These are phyloP conservation scores for Penicillium crystallinum DNA, from an alignment of 495 filamentous ascomycete genomes.

Conservation along the genomic window DNA sequence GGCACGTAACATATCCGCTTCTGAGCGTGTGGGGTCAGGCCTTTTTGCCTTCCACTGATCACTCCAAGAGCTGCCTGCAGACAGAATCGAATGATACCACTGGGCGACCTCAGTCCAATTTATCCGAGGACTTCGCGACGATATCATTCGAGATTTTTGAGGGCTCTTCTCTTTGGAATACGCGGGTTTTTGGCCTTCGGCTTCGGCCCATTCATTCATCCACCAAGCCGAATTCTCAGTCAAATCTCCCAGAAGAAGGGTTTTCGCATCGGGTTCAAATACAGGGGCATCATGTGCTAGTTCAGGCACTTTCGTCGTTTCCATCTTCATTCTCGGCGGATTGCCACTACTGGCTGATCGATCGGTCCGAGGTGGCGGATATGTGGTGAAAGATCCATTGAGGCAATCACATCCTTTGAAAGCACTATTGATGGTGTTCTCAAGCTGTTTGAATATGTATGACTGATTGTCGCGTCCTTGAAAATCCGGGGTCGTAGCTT, in stretches of 20 bases:
- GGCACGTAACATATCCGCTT: slow-evolving; percentile 21
- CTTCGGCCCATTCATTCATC: slow-evolving; percentile 51
- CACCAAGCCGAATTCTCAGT: slow-evolving; percentile 85
- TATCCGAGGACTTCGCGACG: slow-evolving; percentile 60
- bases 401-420: slow-evolving; percentile 67
- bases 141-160: slow-evolving; percentile 41
- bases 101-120: slow-evolving; percentile 67
- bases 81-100: slow-evolving; percentile 72
- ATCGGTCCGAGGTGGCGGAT: slow-evolving; percentile 21
- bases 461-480: slow-evolving; percentile 21
- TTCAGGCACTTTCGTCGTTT: slow-evolving; percentile 13
- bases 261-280: slow-evolving; percentile 68
- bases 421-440: slow-evolving; percentile 66
- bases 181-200: slow-evolving; percentile 18
- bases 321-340: slow-evolving; percentile 26
- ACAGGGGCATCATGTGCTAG: slow-evolving; percentile 22
- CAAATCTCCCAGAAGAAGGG: slow-evolving; percentile 71
- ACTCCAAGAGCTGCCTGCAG: slow-evolving; percentile 59
- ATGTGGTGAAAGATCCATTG: slow-evolving; percentile 61
- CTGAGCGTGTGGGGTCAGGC: slow-evolving; percentile 20
- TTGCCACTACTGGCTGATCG: slow-evolving; percentile 24
- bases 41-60: slow-evolving; percentile 43
- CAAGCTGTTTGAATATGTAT: slow-evolving; percentile 61
- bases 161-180: slow-evolving; percentile 23
- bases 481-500: slow-evolving; percentile 10